Evolutionary conservation across 306 rosid species (phyloP).

Genomic region (Mimosa pudica): DNA sequence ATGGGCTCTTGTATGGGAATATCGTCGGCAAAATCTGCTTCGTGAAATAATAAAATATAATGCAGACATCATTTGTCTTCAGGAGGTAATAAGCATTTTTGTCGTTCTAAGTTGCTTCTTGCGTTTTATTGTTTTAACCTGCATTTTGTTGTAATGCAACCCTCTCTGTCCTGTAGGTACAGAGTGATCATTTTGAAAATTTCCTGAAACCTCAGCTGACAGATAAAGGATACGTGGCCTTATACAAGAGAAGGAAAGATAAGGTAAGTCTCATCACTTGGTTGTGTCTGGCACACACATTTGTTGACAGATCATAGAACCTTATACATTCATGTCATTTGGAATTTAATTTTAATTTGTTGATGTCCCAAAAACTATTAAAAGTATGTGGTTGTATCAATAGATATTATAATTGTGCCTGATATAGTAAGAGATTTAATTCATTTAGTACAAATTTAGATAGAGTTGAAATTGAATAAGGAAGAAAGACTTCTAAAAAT

Average conservation of each 20-base stretch:
- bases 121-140: not conserved
- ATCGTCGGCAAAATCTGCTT: constrained; percentile 37
- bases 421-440: not conserved
- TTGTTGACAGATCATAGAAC: not conserved
- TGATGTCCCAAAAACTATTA: not conserved
- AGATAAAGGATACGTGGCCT: constrained; percentile 33
- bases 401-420: not conserved
- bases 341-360: not conserved
- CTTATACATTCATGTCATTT: not conserved
- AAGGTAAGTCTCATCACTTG: constrained; percentile 26
- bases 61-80: constrained; percentile 51
- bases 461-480: not conserved
- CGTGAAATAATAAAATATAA: constrained; percentile 38
- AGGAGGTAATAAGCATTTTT: constrained; percentile 39
- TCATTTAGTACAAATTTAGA: not conserved
- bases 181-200: constrained; percentile 38
- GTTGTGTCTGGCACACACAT: not conserved
- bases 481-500: not conserved
- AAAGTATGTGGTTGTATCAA: not conserved
- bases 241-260: constrained; percentile 33
- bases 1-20: constrained; percentile 47
- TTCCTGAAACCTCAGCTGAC: constrained; percentile 42
- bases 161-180: constrained; percentile 36
- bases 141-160: not conserved
- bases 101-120: not conserved